Conservation (phyloP, 2,329 filamentous ascomycete genomes). For the Bipolaris gigantea region DNA sequence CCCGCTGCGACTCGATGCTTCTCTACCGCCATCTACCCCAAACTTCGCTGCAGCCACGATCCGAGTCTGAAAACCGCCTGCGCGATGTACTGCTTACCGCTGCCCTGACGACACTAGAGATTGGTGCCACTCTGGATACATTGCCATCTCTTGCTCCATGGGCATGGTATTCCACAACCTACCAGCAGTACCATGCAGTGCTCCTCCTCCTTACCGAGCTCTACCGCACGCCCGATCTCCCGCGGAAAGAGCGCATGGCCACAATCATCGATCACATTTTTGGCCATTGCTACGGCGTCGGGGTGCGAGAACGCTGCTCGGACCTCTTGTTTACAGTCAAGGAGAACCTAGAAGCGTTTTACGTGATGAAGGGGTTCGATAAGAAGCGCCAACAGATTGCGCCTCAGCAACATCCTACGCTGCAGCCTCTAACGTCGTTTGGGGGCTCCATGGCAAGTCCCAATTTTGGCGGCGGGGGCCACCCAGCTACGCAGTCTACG, state of each 20-base stretch:
- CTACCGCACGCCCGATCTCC: conserved; percentile 42
- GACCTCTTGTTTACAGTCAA: conserved; percentile 44
- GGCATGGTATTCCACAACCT: conserved; percentile 45
- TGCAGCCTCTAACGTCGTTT: conserved; percentile 28
- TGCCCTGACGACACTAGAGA: conserved; percentile 43
- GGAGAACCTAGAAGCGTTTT: conserved; percentile 45
- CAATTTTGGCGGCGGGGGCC: conserved; percentile 8
- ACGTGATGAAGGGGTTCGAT: conserved; percentile 44
- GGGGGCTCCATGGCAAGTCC: conserved; percentile 12
- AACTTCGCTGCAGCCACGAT: conserved; percentile 37
- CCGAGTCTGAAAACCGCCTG: conserved; percentile 42
- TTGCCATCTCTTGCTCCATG: conserved; percentile 40
- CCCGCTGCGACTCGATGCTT: conserved; percentile 46
- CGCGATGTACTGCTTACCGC: conserved; percentile 43
- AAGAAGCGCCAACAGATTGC: conserved; percentile 29
- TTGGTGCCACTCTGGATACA: conserved; percentile 45
- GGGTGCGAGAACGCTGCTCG: conserved; percentile 39
- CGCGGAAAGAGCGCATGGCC: conserved; percentile 42
- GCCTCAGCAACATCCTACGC: conserved; percentile 33
- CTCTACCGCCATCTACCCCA: conserved; percentile 45
- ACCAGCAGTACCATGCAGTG: conserved; percentile 45
- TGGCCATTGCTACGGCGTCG: conserved; percentile 44
- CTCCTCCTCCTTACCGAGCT: conserved; percentile 44
- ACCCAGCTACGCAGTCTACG: conserved; percentile 5
- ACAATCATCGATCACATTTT: conserved; percentile 47